Conservation (phyloP, 345 rosid species). For the Stellera chamaejasme region DNA sequence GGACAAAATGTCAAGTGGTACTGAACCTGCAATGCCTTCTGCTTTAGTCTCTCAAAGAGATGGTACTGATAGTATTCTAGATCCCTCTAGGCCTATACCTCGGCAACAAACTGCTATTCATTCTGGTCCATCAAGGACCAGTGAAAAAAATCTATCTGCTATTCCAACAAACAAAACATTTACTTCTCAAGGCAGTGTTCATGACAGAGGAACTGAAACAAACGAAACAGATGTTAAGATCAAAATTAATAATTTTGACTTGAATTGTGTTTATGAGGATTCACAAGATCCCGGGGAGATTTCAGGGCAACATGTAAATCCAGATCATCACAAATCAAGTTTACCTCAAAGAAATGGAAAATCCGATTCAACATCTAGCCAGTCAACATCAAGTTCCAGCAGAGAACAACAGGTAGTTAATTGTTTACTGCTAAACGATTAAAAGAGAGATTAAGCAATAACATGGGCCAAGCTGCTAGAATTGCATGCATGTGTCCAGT, state of each 20-base stretch:
- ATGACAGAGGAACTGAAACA: constrained; percentile 16
- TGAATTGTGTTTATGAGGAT: constrained; percentile 48
- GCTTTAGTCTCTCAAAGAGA: constrained; percentile 23
- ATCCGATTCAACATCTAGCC: constrained; percentile 48
- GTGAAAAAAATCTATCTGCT: constrained; percentile 12
- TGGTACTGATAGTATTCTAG: constrained; percentile 14
- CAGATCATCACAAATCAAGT: constrained; percentile 34
- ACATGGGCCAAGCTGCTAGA: too few relatives aligned
- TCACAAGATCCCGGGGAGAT: constrained; percentile 36
- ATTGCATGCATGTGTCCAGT: too few relatives aligned
- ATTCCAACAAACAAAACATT: constrained; percentile 9
- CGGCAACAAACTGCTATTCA: constrained; percentile 17
- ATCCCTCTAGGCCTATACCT: constrained; percentile 14
- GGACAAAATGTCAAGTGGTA: constrained; percentile 14
- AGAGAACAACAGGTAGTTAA: constrained; percentile 54
- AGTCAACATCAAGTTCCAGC: constrained; percentile 56
- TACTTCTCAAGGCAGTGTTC: constrained; percentile 13
- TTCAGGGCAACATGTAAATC: constrained; percentile 24
- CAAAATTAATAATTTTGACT: constrained; percentile 46
- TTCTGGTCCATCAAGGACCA: constrained; percentile 20
- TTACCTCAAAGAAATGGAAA: constrained; percentile 40
- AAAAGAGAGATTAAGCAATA: too few relatives aligned
- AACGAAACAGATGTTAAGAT: constrained; percentile 17
- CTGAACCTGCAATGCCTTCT: constrained; percentile 27
- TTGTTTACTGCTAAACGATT: not conserved